Evolutionary conservation across 305 asterid genomes (phyloP).

Genomic region (Solanum chacoense): DNA sequence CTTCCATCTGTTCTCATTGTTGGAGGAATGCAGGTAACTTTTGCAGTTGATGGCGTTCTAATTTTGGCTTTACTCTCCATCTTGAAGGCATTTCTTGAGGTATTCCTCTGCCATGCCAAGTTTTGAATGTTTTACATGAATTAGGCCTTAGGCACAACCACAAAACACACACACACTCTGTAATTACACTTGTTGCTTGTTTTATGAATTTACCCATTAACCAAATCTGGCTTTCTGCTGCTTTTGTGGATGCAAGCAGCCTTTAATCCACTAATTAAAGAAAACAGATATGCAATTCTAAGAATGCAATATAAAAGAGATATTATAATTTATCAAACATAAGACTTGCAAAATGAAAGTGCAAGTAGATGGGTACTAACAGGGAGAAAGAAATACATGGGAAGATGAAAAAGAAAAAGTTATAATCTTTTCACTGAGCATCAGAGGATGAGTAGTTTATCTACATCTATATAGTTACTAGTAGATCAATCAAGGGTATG

Average conservation of each 20-base stretch:
- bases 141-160: background rate
- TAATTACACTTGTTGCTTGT: background rate
- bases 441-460: background rate
- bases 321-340: background rate
- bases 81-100: conserved; percentile 31
- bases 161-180: background rate
- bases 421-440: background rate
- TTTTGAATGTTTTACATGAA: background rate
- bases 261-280: background rate
- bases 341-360: background rate
- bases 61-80: conserved; percentile 23
- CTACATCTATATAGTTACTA: background rate
- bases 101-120: background rate
- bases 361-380: background rate
- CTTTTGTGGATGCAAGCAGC: background rate
- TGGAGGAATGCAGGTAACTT: conserved; percentile 17
- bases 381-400: background rate
- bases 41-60: conserved; percentile 24
- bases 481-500: background rate
- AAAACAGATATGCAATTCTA: background rate
- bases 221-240: background rate
- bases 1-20: background rate
- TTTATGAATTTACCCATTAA: background rate
- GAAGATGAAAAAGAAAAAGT: background rate
- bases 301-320: background rate